Base-by-base conservation (phyloP, 2,329 filamentous ascomycete species). In the Fusarium sp. region DNA sequence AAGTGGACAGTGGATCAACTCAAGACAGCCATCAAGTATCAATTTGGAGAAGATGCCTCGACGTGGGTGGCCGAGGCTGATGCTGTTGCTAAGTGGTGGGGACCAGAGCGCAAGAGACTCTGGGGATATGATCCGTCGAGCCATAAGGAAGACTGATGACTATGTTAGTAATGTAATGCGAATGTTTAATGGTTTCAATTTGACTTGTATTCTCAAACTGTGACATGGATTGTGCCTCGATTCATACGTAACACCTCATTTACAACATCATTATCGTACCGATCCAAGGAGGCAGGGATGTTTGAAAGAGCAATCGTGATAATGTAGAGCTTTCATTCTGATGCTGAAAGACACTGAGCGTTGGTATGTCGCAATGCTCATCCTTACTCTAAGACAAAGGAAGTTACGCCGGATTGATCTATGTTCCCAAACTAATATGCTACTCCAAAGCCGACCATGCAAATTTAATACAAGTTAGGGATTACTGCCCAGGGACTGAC, bases 21-120 rank as follows among this genome's bases (percentile, higher is more conserved):
- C 3, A 52, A 73, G 9, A 38, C 63, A 7, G 67, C 62, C 10
- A 71, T 79, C 4, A 55, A 72, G 39, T 39, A 51, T 3, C 67
- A 74, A 38, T 36, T 57, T 50, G 57, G 68, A 44, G 2, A 69
- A 43, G 44, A 71, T 38, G 60, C 75, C n/a, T 68, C 75, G 4
- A 62, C 70, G 21, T 79, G 76, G 77, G 75, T 73, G 1, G 58
- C 53, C 1, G 73, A 75, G 50, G 73, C 73, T 5, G 73, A 73
- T 26, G 64, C 59, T 7, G 62, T 75, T 17, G 61, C 67, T 0
- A 51, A 62, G 22, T 75, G 73, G 73, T 72, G 70, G 67, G 70
- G 63, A 4, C 54, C 65, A 4, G 73, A 75, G 28, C 58, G 69
- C 10, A 69, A 75, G 47, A 52, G 73, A 14, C 34, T 75, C 33